A percentile compares a stretch with the other conserved stretches of the same genome.
phyloP scores from a whole-genome alignment of 2,329 filamentous ascomycete species.

The Didymella glomerata region DNA sequence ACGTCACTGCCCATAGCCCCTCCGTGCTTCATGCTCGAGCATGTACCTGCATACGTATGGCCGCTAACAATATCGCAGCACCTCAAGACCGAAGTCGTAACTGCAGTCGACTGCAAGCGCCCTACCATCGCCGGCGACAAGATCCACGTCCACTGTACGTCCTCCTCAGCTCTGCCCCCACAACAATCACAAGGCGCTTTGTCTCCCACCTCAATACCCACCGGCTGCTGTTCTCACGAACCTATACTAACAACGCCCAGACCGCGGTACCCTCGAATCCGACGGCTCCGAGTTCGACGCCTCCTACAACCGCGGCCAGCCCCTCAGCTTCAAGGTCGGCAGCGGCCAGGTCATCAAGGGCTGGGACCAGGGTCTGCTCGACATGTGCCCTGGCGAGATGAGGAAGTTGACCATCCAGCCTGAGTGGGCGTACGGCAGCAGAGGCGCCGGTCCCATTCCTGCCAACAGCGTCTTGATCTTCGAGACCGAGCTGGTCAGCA shows the following conservation, averaged over 20 bases:
- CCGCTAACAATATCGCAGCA: conserved; percentile 53
- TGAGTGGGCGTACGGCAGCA: conserved; percentile 81
- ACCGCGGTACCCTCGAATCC: conserved; percentile 78
- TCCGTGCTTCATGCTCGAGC: background rate
- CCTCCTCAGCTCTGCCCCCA: background rate
- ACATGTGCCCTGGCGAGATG: conserved; percentile 98
- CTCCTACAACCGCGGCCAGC: conserved; percentile 77
- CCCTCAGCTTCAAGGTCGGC: conserved; percentile 83
- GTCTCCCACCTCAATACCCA: background rate
- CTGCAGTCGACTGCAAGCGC: conserved; percentile 78
- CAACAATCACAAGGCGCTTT: background rate
- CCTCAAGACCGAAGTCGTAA: conserved; percentile 80
- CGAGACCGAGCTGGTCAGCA: conserved; percentile 87
- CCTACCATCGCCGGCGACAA: conserved; percentile 75
- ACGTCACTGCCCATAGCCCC: conserved; percentile 4
- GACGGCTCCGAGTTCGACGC: conserved; percentile 66
- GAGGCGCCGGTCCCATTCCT: conserved; percentile 84
- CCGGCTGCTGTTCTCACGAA: background rate
- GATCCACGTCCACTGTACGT: conserved; percentile 73
- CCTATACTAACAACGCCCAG: conserved; percentile 50
- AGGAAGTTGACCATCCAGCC: conserved; percentile 88
- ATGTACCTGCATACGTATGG: conserved; percentile 9
- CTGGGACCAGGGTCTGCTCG: conserved; percentile 89
- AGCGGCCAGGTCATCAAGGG: conserved; percentile 91
- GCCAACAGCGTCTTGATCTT: conserved; percentile 85